A percentile compares a stretch with the other conserved stretches of the same genome.
phyloP scores from a whole-genome alignment of 345 rosid species.

The Eucalyptus lansdowneana region DNA sequence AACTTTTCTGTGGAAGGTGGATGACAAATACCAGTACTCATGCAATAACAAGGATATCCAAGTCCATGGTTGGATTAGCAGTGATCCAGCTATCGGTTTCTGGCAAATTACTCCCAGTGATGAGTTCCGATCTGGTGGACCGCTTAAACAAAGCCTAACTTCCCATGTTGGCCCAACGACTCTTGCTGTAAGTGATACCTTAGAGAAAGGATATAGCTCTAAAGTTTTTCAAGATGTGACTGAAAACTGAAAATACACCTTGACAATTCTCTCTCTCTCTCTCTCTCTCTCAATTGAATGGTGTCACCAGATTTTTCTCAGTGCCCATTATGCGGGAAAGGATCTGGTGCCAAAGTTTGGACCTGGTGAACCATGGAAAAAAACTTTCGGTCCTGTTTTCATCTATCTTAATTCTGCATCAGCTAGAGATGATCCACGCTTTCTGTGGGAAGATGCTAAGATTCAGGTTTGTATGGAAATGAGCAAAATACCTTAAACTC shows the following conservation, averaged over 20 bases:
- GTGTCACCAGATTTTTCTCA: slow-evolving; percentile 62
- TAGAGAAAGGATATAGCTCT: background rate
- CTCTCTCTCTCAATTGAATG: background rate
- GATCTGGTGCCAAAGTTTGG: slow-evolving; percentile 46
- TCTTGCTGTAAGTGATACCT: slow-evolving; percentile 57
- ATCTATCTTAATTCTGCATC: slow-evolving; percentile 60
- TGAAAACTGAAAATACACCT: background rate
- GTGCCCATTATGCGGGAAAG: slow-evolving; percentile 75
- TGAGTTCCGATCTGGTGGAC: slow-evolving; percentile 95
- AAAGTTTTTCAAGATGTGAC: background rate
- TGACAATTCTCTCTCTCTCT: background rate
- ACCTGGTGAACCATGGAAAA: slow-evolving; percentile 78
- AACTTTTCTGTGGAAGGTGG: slow-evolving; percentile 43
- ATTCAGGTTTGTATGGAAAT: slow-evolving; percentile 33
- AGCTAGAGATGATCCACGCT: slow-evolving; percentile 42
- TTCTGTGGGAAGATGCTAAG: slow-evolving; percentile 90
- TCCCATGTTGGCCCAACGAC: slow-evolving; percentile 94
- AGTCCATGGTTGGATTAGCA: slow-evolving; percentile 95
- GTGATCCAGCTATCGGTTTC: slow-evolving; percentile 75
- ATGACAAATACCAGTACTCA: slow-evolving; percentile 94
- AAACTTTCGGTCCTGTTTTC: slow-evolving; percentile 89
- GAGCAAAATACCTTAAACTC: background rate
- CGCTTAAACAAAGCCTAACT: slow-evolving; percentile 79
- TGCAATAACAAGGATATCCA: slow-evolving; percentile 65
- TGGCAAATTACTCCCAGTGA: slow-evolving; percentile 95